Percentiles rank a stretch among this genome's conserved stretches.
Conservation (phyloP, 495 filamentous ascomycete genomes). For the Eremomyces bilateralis region DNA sequence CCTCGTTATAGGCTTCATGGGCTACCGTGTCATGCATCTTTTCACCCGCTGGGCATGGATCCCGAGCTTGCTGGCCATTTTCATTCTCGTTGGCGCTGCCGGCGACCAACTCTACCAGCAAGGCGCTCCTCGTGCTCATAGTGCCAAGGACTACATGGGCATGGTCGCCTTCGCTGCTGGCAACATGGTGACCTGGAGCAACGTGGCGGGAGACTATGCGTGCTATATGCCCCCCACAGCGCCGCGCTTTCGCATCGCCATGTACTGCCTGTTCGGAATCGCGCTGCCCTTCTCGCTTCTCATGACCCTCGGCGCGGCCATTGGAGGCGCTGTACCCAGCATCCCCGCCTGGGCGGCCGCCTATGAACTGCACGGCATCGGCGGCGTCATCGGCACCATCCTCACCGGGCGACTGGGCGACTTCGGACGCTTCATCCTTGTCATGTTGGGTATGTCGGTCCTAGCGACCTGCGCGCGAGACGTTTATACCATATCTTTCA, state of each 20-base stretch:
- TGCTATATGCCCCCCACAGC: slow-evolving; percentile 26
- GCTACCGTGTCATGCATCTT: slow-evolving; percentile 31
- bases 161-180: slow-evolving; percentile 20
- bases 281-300: slow-evolving; percentile 26
- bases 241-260: slow-evolving; percentile 22
- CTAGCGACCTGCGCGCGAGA: too few species aligned
- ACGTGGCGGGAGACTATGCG: slow-evolving; percentile 22
- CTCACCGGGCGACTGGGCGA: slow-evolving; percentile 26
- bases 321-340: slow-evolving; percentile 23
- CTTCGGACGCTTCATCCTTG: slow-evolving; percentile 34
- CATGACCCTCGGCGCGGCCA: slow-evolving; percentile 33
- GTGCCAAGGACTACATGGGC: slow-evolving; percentile 26
- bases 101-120: slow-evolving; percentile 20
- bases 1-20: slow-evolving; percentile 36
- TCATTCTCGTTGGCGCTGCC: slow-evolving; percentile 27
- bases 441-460: slow-evolving; percentile 28
- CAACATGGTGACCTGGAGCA: slow-evolving; percentile 6
- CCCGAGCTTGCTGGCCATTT: slow-evolving; percentile 29
- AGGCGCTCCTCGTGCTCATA: slow-evolving; percentile 9
- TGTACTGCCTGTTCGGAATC: slow-evolving; percentile 26
- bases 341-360: slow-evolving; percentile 20
- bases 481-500: too few species aligned
- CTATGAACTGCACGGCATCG: slow-evolving; percentile 25
- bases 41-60: slow-evolving; percentile 45
- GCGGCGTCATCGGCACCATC: slow-evolving; percentile 33